Evolutionary conservation across 371 early-diverging fungal genomes (phyloP).

Genomic region (Rhizopus arrhizus): DNA sequence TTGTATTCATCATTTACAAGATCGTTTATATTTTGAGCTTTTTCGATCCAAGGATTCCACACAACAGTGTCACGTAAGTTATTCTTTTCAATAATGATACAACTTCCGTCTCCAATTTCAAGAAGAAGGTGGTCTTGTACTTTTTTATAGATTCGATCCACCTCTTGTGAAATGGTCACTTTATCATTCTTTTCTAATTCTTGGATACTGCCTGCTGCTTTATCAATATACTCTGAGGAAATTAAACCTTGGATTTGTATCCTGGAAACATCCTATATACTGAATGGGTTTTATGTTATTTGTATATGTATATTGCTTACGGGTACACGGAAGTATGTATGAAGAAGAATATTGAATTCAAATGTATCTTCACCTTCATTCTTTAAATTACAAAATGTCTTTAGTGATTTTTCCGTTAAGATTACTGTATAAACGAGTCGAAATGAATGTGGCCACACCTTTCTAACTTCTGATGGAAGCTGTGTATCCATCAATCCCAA

Average conservation of each 20-base stretch:
- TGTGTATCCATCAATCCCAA: constrained; percentile 71
- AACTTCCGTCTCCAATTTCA: constrained; percentile 45
- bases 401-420: constrained; percentile 68
- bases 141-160: constrained; percentile 77
- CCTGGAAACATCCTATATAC: constrained; percentile 57
- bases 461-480: constrained; percentile 57
- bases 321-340: constrained; percentile 85
- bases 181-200: constrained; percentile 42
- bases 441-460: constrained; percentile 77
- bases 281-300: background rate
- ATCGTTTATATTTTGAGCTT: constrained; percentile 85
- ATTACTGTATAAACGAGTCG: constrained; percentile 78
- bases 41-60: constrained; percentile 97
- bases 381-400: constrained; percentile 66
- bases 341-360: constrained; percentile 84
- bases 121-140: constrained; percentile 61
- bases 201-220: constrained; percentile 54
- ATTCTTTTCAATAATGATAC: constrained; percentile 53
- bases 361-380: constrained; percentile 75
- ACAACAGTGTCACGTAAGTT: constrained; percentile 83
- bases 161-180: constrained; percentile 64
- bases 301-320: constrained; percentile 40
- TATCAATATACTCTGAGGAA: constrained; percentile 70
- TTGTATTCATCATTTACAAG: constrained; percentile 84
- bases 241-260: constrained; percentile 67